phyloP scores from a whole-genome alignment of 192 early-diverging fungal species.

The Cetraspora pellucida region DNA sequence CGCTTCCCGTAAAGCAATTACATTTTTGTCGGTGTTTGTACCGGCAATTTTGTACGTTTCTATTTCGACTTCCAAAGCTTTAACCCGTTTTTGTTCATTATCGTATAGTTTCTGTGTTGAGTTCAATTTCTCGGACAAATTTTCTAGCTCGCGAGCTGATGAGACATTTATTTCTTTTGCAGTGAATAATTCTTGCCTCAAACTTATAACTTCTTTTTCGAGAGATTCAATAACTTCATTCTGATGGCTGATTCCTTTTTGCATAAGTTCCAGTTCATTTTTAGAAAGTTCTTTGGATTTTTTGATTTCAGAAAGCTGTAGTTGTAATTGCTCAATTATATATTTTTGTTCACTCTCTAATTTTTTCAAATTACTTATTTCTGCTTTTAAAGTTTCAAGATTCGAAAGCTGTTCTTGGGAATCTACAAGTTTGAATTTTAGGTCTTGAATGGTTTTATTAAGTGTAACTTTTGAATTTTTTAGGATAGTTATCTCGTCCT shows the following conservation, averaged over 20 bases:
- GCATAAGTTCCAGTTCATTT: conserved; percentile 17
- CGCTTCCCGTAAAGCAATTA: conserved; percentile 19
- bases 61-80: conserved; percentile 21
- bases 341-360: conserved; percentile 1
- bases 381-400: conserved; percentile 16
- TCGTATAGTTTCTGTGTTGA: conserved; percentile 7
- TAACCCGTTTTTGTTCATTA: conserved; percentile 4
- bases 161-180: neutral
- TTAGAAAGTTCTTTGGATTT: neutral
- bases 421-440: neutral
- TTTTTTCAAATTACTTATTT: neutral
- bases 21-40: neutral
- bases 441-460: neutral
- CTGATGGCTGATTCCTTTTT: conserved; percentile 17
- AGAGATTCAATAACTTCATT: conserved; percentile 5
- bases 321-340: conserved; percentile 21
- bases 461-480: conserved; percentile 6
- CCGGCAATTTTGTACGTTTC: conserved; percentile 23
- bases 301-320: conserved; percentile 1
- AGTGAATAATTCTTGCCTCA: conserved; percentile 2
- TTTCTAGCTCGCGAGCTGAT: conserved; percentile 2
- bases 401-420: neutral
- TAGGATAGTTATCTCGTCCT: conserved; percentile 6
- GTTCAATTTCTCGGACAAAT: conserved; percentile 3
- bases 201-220: conserved; percentile 15